phyloP scores from a whole-genome alignment of 2,329 filamentous ascomycete genomes.

The Plenodomus tracheiphilus region DNA sequence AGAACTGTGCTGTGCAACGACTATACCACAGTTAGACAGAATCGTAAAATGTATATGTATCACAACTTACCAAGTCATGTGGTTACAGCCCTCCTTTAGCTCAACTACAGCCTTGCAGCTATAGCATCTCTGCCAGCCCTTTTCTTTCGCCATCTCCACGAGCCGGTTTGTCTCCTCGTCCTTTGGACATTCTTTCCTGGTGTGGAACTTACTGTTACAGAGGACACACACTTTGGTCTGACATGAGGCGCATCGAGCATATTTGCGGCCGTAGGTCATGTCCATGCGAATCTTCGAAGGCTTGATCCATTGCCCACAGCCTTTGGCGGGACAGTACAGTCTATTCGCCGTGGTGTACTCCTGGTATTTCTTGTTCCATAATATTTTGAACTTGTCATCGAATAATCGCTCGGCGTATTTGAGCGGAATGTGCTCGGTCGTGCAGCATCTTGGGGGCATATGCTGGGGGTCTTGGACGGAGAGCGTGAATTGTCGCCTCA shows the following conservation, averaged over 20 bases:
- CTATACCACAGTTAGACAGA: constrained; percentile 45
- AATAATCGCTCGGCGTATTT: constrained; percentile 78
- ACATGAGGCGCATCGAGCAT: constrained; percentile 72
- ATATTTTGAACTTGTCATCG: constrained; percentile 71
- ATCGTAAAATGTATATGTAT: constrained; percentile 6
- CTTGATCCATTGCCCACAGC: constrained; percentile 80
- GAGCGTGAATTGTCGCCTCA: constrained; percentile 73
- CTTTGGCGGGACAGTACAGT: constrained; percentile 73
- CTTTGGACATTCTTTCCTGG: constrained; percentile 66
- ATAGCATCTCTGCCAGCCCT: constrained; percentile 76
- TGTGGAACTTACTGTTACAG: constrained; percentile 77
- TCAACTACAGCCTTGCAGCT: constrained; percentile 76
- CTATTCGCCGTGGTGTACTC: constrained; percentile 75
- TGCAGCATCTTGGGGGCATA: constrained; percentile 87
- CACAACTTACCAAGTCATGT: constrained; percentile 75
- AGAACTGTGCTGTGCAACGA: constrained; percentile 81
- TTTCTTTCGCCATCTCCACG: constrained; percentile 66
- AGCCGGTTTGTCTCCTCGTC: constrained; percentile 68
- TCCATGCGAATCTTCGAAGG: constrained; percentile 68
- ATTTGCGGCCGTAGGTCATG: constrained; percentile 57
- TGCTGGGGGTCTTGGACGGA: constrained; percentile 76
- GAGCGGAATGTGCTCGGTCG: constrained; percentile 70
- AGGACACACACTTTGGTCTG: constrained; percentile 72
- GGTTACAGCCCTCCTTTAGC: constrained; percentile 80
- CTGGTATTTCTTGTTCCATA: constrained; percentile 79